These are phyloP conservation scores for Capsicum rhomboideum DNA, from an alignment of 257 asterid genomes.

Conservation along the genomic window DNA sequence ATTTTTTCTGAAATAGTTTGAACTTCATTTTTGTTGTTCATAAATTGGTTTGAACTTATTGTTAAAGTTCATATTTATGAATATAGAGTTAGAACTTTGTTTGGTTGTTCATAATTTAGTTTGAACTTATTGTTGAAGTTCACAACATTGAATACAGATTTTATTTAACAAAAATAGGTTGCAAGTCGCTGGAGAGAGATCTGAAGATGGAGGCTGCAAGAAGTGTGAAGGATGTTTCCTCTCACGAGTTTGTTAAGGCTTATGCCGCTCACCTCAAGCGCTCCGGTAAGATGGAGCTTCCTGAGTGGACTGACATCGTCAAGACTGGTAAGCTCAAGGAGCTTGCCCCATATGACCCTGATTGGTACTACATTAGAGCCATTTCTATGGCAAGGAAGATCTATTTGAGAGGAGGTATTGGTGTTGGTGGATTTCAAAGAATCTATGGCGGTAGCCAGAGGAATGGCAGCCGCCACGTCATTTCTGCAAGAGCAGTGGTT, in stretches of 20 bases:
- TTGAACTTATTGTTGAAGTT: no score
- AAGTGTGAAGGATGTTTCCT: constrained; percentile 79
- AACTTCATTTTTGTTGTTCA: no score
- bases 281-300: constrained; percentile 97
- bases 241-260: constrained; percentile 77
- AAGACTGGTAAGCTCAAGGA: constrained; percentile 82
- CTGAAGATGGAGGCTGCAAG: constrained; percentile 70
- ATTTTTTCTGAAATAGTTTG: no score
- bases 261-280: constrained; percentile 89
- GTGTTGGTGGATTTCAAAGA: constrained; percentile 79
- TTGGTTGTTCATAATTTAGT: no score
- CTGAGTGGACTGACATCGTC: constrained; percentile 90
- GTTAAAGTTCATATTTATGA: no score
- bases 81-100: no score
- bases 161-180: no score
- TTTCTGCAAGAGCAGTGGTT: constrained; percentile 89
- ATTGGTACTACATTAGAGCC: constrained; percentile 93
- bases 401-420: constrained; percentile 84
- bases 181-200: no score
- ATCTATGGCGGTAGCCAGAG: constrained; percentile 98
- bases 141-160: no score
- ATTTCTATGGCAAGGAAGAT: constrained; percentile 90
- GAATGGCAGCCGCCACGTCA: constrained; percentile 90
- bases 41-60: no score
- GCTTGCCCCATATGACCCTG: constrained; percentile 92